Evolutionary conservation across 306 rosid species (phyloP).

Genomic region (Ammopiptanthus mongolicus): DNA sequence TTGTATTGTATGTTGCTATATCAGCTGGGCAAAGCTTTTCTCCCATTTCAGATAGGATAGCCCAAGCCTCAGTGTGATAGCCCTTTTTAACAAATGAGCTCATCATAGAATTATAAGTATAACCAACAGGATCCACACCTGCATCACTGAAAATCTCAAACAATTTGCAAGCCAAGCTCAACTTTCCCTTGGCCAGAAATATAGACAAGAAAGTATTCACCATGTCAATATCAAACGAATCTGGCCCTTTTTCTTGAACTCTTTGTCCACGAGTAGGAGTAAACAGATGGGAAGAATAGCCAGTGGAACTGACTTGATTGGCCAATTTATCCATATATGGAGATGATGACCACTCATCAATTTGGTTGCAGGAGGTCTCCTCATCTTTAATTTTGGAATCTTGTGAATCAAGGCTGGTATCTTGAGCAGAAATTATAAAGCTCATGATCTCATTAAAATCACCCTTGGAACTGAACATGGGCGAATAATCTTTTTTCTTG

Average conservation of each 20-base stretch:
- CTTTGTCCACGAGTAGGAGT: conserved; percentile 51
- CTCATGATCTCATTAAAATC: conserved; percentile 52
- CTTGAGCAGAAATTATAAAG: conserved; percentile 33
- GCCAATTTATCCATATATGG: conserved; percentile 79
- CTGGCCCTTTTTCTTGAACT: conserved; percentile 48
- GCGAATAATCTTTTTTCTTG: conserved; percentile 52
- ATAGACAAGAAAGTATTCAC: conserved; percentile 83
- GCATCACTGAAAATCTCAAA: conserved; percentile 80
- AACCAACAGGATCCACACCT: conserved; percentile 66
- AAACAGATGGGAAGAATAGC: conserved; percentile 36
- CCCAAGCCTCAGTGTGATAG: conserved; percentile 73
- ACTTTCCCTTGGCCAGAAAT: conserved; percentile 82
- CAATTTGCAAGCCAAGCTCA: conserved; percentile 79
- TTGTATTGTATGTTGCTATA: conserved; percentile 83
- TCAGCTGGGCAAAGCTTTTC: conserved; percentile 73
- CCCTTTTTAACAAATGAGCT: conserved; percentile 94
- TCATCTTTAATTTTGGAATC: conserved; percentile 22
- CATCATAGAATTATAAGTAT: conserved; percentile 81
- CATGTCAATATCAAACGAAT: conserved; percentile 73
- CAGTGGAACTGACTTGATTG: conserved; percentile 33
- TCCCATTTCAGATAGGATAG: conserved; percentile 65
- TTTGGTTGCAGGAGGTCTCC: conserved; percentile 1
- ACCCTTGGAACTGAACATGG: conserved; percentile 62
- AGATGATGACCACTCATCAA: conserved; percentile 76
- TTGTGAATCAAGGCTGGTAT: conserved; percentile 3